Evolutionary conservation across 495 filamentous ascomycete species (phyloP).

Genomic region (Gamarada debralockiae): DNA sequence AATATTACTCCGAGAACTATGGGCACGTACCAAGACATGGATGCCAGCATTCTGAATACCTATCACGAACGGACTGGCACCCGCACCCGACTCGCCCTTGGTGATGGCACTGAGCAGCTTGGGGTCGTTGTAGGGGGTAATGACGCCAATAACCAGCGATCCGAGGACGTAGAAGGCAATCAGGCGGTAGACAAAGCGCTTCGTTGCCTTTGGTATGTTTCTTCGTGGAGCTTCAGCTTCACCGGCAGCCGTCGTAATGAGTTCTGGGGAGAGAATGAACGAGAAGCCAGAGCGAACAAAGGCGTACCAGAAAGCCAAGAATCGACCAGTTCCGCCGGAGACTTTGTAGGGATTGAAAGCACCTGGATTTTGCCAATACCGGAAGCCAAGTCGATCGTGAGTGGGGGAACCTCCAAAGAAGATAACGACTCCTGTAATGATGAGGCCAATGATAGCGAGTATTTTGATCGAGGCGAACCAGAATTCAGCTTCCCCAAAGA

Average conservation of each 20-base stretch:
- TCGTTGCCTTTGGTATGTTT: constrained; percentile 64
- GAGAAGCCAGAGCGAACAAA: constrained; percentile 77
- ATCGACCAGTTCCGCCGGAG: constrained; percentile 47
- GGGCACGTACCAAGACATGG: constrained; percentile 54
- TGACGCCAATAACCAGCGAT: constrained; percentile 66
- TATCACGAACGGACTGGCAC: constrained; percentile 61
- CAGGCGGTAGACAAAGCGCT: constrained; percentile 66
- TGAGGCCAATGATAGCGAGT: constrained; percentile 43
- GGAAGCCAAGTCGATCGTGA: constrained; percentile 46
- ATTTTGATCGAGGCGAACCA: constrained; percentile 72
- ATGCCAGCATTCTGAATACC: constrained; percentile 59
- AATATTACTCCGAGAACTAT: too few relatives aligned
- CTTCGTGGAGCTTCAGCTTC: constrained; percentile 68
- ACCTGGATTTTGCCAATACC: constrained; percentile 65
- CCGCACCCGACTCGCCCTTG: constrained; percentile 38
- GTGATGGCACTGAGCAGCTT: constrained; percentile 45
- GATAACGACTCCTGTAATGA: constrained; percentile 47
- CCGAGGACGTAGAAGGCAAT: constrained; percentile 67
- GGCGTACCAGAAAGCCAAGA: constrained; percentile 73
- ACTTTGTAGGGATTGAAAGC: constrained; percentile 58
- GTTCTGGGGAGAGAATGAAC: constrained; percentile 78
- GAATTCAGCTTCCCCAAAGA: constrained; percentile 73
- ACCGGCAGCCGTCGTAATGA: constrained; percentile 72
- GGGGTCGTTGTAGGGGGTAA: constrained; percentile 53
- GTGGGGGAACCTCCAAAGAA: constrained; percentile 55